A percentile compares a stretch with the other conserved stretches of the same genome.
phyloP scores from a whole-genome alignment of 2,329 filamentous ascomycete species.

The Pestalotiopsis sp. region DNA sequence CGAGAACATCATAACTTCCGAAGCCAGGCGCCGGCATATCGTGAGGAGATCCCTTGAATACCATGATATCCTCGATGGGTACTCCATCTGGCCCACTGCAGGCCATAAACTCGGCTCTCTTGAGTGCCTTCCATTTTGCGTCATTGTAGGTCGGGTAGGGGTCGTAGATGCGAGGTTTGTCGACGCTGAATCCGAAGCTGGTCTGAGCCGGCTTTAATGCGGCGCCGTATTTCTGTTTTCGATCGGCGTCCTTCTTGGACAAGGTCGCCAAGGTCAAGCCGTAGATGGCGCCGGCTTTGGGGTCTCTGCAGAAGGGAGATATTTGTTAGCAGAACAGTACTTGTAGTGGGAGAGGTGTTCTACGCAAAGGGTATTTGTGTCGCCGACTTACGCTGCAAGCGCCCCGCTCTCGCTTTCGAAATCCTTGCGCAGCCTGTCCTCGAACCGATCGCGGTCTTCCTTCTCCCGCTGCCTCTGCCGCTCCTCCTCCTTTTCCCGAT shows the following conservation, averaged over 20 bases:
- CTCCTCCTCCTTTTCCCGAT: background rate
- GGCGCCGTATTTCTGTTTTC: constrained; percentile 27
- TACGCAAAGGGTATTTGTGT: background rate
- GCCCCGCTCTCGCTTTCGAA: constrained; percentile 42
- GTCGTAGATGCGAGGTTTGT: constrained; percentile 59
- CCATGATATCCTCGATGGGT: constrained; percentile 60
- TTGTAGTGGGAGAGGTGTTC: constrained; percentile 19
- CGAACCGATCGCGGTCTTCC: constrained; percentile 31
- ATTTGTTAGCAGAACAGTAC: background rate
- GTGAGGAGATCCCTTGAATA: constrained; percentile 61
- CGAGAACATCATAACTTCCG: constrained; percentile 61
- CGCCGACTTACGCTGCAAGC: constrained; percentile 33
- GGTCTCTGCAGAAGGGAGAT: constrained; percentile 20
- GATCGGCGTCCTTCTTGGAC: constrained; percentile 34
- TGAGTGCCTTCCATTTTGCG: constrained; percentile 51
- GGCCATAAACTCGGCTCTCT: constrained; percentile 58
- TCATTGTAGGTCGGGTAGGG: constrained; percentile 74
- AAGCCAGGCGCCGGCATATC: constrained; percentile 61
- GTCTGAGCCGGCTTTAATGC: constrained; percentile 32
- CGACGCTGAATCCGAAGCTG: constrained; percentile 39
- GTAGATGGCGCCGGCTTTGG: constrained; percentile 53
- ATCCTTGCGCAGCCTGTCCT: constrained; percentile 28
- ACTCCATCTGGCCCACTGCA: constrained; percentile 66
- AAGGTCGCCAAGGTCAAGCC: constrained; percentile 54
- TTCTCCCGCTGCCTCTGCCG: constrained; percentile 25